Conservation (phyloP, 148 eudicot species). For the Silene uniflora region DNA sequence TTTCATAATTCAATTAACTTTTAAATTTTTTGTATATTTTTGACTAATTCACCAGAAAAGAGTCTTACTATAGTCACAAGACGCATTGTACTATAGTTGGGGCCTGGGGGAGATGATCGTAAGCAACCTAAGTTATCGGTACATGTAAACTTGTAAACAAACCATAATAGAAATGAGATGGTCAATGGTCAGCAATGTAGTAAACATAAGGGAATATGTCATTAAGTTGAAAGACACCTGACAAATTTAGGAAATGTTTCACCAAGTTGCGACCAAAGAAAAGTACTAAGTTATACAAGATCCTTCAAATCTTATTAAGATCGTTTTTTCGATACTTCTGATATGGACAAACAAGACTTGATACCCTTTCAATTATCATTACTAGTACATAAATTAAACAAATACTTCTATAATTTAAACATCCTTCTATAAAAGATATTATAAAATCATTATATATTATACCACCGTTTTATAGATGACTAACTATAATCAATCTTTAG, state of each 20-base stretch:
- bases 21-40: no score
- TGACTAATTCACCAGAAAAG: no score
- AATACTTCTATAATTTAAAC: no score
- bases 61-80: no score
- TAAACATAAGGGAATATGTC: neutral
- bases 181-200: conserved; percentile 1
- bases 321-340: neutral
- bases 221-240: conserved; percentile 2
- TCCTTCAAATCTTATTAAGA: conserved; percentile 1
- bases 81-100: no score
- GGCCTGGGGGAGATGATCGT: no score
- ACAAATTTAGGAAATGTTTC: neutral
- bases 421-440: no score
- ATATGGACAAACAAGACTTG: neutral
- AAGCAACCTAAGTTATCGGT: neutral
- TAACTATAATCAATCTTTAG: no score
- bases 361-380: neutral
- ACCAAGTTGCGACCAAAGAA: neutral
- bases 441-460: no score
- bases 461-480: no score
- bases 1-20: no score
- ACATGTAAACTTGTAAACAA: neutral
- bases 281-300: conserved; percentile 5
- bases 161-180: neutral
- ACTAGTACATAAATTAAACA: neutral